A percentile compares a stretch with the other conserved stretches of the same genome.
These are phyloP conservation scores for Kwoniella sp. DNA, from an alignment of 768 basidiomycete species.

Conservation along the genomic window DNA sequence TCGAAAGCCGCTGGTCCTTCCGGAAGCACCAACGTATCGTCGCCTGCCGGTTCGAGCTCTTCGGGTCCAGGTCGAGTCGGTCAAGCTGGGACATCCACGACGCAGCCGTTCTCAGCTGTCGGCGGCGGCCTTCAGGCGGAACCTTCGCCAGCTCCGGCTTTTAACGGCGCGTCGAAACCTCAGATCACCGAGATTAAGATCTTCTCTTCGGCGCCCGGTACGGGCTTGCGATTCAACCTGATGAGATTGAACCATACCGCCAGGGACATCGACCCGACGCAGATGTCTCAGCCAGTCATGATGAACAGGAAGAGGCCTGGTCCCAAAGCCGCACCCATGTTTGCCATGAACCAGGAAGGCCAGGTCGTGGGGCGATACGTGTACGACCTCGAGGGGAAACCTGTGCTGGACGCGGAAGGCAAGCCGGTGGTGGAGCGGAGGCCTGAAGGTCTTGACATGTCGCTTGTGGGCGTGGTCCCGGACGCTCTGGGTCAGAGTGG, in stretches of 20 bases:
- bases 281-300: constrained; percentile 21
- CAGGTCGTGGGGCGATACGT: constrained; percentile 31
- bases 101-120: not conserved
- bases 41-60: not conserved
- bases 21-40: not conserved
- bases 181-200: constrained; percentile 35
- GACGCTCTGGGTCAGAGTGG: not conserved
- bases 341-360: constrained; percentile 29
- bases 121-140: constrained; percentile 8
- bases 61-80: not conserved
- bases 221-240: constrained; percentile 30
- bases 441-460: constrained; percentile 28
- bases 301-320: constrained; percentile 42
- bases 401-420: constrained; percentile 31
- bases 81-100: too few relatives aligned
- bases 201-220: constrained; percentile 20
- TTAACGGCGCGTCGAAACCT: constrained; percentile 3
- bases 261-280: constrained; percentile 24
- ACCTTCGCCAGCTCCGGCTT: not conserved
- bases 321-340: constrained; percentile 20
- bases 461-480: constrained; percentile 28
- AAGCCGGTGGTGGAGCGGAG: constrained; percentile 27
- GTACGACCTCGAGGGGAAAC: constrained; percentile 38
- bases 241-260: constrained; percentile 28
- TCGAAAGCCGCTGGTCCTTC: constrained; percentile 3